A percentile compares a stretch with the other conserved stretches of the same genome.
Evolutionary conservation across 1,139 yeast species (phyloP).

Genomic region (Debaryomyces psychrophilus): DNA sequence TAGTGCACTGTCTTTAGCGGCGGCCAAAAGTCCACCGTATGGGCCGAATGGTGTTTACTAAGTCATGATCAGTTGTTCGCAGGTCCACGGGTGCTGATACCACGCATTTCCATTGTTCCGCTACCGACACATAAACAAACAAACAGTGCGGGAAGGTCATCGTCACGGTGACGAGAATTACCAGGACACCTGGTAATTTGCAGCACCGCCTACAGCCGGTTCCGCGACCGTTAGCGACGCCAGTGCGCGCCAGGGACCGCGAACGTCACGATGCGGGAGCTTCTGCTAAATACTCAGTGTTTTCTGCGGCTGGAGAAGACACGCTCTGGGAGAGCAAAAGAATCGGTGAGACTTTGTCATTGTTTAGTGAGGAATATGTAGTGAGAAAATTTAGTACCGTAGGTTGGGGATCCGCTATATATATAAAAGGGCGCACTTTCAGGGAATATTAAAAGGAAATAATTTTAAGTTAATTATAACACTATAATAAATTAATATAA

Average conservation of each 20-base stretch:
- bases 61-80: not conserved
- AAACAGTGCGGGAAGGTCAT: constrained; percentile 1
- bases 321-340: not conserved
- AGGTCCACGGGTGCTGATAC: no score
- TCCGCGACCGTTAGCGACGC: not conserved
- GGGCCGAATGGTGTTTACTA: not conserved
- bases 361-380: constrained; percentile 4
- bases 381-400: not conserved
- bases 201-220: not conserved
- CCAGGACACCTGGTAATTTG: not conserved
- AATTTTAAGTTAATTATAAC: not conserved
- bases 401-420: not conserved
- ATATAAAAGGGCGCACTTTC: constrained; percentile 6
- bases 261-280: not conserved
- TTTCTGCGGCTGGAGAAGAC: constrained; percentile 6
- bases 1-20: no score
- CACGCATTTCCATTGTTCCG: not conserved
- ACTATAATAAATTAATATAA: constrained; percentile 6
- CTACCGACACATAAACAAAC: not conserved
- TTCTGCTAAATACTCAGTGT: not conserved
- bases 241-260: not conserved
- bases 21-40: no score
- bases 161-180: not conserved
- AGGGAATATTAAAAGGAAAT: not conserved
- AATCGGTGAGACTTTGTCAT: not conserved